These are phyloP conservation scores for Fusarium neocosmosporiellum DNA, from an alignment of 2,329 filamentous ascomycete species.

Conservation along the genomic window DNA sequence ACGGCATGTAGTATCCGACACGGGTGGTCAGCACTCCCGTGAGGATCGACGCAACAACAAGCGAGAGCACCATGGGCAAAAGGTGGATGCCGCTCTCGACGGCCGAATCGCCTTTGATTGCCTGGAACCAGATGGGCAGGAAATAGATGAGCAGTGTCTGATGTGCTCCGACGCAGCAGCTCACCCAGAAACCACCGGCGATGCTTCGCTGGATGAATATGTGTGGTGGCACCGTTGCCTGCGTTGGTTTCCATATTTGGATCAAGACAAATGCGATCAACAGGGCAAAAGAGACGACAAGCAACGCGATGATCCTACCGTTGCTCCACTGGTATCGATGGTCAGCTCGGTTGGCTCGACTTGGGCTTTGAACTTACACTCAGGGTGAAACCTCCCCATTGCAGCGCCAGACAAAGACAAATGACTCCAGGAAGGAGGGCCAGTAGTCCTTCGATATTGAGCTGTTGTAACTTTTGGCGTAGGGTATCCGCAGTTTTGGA, in stretches of 20 bases:
- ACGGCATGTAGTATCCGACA: conserved; percentile 57
- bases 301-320: conserved; percentile 44
- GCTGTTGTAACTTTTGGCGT: conserved; percentile 4
- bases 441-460: conserved; percentile 56
- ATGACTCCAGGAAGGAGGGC: conserved; percentile 63
- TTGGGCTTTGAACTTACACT: conserved; percentile 13
- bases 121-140: conserved; percentile 64
- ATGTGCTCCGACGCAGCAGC: conserved; percentile 42
- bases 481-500: conserved; percentile 34
- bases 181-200: conserved; percentile 47
- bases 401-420: conserved; percentile 60
- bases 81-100: conserved; percentile 45
- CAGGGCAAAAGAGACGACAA: conserved; percentile 54
- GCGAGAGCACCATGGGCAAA: conserved; percentile 45
- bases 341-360: neutral
- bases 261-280: conserved; percentile 55
- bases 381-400: conserved; percentile 57
- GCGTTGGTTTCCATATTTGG: conserved; percentile 49
- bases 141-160: conserved; percentile 54
- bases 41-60: conserved; percentile 42
- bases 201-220: conserved; percentile 56
- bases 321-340: neutral
- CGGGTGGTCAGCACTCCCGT: conserved; percentile 42
- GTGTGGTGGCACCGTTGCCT: conserved; percentile 54
- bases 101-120: conserved; percentile 50